Evolutionary conservation across 2,329 filamentous ascomycete genomes (phyloP), one percentile per base, ranked within the genome.

Genomic region (Fusarium devonianum): DNA sequence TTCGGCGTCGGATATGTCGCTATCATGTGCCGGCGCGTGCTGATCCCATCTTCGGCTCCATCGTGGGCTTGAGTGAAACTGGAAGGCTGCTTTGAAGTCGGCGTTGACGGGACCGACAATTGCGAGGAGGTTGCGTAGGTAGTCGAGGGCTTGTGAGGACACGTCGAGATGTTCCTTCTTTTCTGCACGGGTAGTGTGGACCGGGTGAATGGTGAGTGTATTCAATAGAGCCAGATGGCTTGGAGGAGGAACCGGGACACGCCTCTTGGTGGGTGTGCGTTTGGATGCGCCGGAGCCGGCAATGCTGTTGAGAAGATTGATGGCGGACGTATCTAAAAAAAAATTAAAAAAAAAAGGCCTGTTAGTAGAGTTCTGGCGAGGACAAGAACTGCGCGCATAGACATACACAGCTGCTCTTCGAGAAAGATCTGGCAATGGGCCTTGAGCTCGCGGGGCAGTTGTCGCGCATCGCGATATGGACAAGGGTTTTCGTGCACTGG

Each of bases 171-270:
- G 81, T 14, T 88, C 85, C 10, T 74, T 65, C 7, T 84, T 82
- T 19, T 80, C 78, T 4, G 87, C 81, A 38, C 89, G 85, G 3
- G 87, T 94, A 1, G 92, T 97, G 57, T 89, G 83, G 17, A 77
- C 74, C 0, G 93, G 93, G 65, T 96, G 91, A 11, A 94, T 82
- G n/a, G 87, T 72, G n/a, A 97, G 77, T 2, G 90, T 94, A 32
- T 81, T 84, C n/a, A 92, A 80, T 7, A 97, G 77, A 7, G 89
- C 86, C 17, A 97, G 77, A 58, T 93, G 86, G 47, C 84, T 82
- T 0, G 88, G 79, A 3, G 88, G 83, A 1, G 93, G 89, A 13
- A 91, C 73, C 49, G 81, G 82, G 9, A 82, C 81, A 1, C 83
- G 76, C 22, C 43, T 52, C 9, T 53, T 35, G 34, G 44, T 49